These are phyloP conservation scores for Picea abies DNA, from an alignment of 83 land plant genomes.

Conservation along the genomic window DNA sequence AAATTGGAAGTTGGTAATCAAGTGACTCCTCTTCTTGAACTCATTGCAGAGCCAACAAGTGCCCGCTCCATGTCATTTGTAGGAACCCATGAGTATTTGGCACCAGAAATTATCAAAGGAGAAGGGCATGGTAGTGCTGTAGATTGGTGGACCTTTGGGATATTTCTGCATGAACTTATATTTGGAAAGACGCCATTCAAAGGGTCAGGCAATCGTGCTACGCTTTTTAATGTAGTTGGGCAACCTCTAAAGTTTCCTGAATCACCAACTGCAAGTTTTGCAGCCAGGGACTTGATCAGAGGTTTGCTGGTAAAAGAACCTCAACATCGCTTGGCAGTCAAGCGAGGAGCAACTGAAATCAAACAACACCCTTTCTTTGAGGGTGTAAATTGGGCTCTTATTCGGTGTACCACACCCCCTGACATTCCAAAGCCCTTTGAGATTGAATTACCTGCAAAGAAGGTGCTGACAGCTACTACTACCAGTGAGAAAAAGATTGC, in stretches of 20 bases:
- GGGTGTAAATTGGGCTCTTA: constrained; percentile 97
- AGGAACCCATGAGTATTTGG: constrained; percentile 95
- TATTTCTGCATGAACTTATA: constrained; percentile 87
- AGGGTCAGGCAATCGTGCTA: constrained; percentile 95
- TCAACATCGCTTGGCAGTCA: constrained; percentile 83
- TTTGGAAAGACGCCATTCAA: constrained; percentile 97
- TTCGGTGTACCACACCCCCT: constrained; percentile 92
- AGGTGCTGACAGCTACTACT: constrained; percentile 21
- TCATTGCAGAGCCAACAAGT: constrained; percentile 91
- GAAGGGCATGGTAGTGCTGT: constrained; percentile 99
- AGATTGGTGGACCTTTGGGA: constrained; percentile 99
- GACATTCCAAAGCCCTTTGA: constrained; percentile 90
- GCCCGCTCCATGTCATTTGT: constrained; percentile 99
- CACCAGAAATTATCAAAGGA: constrained; percentile 92
- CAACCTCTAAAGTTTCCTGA: constrained; percentile 92
- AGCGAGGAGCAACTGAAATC: constrained; percentile 96
- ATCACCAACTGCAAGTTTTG: constrained; percentile 79
- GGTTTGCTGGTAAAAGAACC: constrained; percentile 96
- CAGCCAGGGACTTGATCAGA: constrained; percentile 85
- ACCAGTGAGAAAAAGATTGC: constrained; percentile 40
- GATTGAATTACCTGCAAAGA: constrained; percentile 48
- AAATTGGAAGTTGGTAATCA: constrained; percentile 27
- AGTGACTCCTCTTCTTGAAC: constrained; percentile 72
- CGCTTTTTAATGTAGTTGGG: constrained; percentile 93
- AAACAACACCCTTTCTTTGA: constrained; percentile 98